These are phyloP conservation scores for Cairneyella variabilis DNA, from an alignment of 495 filamentous ascomycete species.

Conservation along the genomic window DNA sequence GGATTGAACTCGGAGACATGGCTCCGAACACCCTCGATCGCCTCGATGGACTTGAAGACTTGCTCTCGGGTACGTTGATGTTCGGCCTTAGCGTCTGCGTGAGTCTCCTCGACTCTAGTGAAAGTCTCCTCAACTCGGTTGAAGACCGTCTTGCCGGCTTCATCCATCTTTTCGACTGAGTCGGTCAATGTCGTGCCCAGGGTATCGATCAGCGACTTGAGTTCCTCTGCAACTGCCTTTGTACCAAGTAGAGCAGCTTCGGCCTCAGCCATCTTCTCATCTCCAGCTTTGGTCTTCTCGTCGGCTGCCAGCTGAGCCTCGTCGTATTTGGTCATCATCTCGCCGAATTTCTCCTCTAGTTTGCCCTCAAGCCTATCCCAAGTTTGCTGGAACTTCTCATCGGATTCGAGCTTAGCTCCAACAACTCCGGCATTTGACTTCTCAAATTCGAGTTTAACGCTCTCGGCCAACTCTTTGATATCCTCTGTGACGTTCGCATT, in stretches of 20 bases:
- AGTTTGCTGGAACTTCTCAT: conserved; percentile 68
- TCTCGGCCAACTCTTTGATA: conserved; percentile 76
- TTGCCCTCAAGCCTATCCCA: conserved; percentile 69
- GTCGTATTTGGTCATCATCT: conserved; percentile 77
- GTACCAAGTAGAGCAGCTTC: conserved; percentile 66
- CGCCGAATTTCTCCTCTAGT: conserved; percentile 74
- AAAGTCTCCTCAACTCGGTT: conserved; percentile 71
- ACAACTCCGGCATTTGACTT: conserved; percentile 65
- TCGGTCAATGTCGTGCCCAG: conserved; percentile 82
- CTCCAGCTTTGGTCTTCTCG: conserved; percentile 62
- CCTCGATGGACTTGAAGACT: conserved; percentile 62
- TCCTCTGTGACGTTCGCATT: conserved; percentile 52
- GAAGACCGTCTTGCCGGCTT: conserved; percentile 80
- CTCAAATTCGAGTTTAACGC: conserved; percentile 77
- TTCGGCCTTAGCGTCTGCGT: conserved; percentile 65
- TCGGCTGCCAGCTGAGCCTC: conserved; percentile 69
- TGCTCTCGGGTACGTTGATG: conserved; percentile 76
- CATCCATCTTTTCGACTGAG: conserved; percentile 74
- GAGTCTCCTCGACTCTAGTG: conserved; percentile 71
- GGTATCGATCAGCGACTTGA: conserved; percentile 76
- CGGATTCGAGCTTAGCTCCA: conserved; percentile 65
- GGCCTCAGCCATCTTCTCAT: conserved; percentile 60
- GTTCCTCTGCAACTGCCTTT: conserved; percentile 78
- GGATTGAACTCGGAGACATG: conserved; percentile 78
- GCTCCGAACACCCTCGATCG: conserved; percentile 71